phyloP scores from a whole-genome alignment of 139 green algal genomes.

The Picochlorum sp. region DNA sequence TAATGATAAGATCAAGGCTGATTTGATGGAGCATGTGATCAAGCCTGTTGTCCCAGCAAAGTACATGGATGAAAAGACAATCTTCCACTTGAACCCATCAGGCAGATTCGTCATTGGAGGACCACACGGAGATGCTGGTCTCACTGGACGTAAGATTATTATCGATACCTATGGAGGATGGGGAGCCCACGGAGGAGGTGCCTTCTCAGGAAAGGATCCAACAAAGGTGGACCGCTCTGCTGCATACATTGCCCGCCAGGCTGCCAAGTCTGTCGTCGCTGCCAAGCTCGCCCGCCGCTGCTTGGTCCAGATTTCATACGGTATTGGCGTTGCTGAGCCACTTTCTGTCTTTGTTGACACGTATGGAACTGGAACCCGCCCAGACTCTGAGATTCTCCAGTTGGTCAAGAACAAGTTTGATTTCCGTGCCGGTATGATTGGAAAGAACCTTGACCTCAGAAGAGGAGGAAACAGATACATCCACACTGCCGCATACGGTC shows the following conservation, averaged over 20 bases:
- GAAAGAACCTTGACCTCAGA: conserved; percentile 86
- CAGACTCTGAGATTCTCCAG: conserved; percentile 85
- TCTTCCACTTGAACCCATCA: conserved; percentile 99
- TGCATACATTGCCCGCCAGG: conserved; percentile 98
- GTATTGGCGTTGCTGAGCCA: conserved; percentile 93
- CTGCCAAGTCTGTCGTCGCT: conserved; percentile 95
- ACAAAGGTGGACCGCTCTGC: conserved; percentile 81
- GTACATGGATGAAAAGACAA: conserved; percentile 99
- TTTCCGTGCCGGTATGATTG: conserved; percentile 91
- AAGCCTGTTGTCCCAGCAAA: conserved; percentile 94
- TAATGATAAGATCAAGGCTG: conserved; percentile 93
- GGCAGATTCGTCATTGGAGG: conserved; percentile 97
- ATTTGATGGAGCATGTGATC: conserved; percentile 98
- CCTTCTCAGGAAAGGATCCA: conserved; percentile 94
- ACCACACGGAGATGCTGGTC: conserved; percentile 92
- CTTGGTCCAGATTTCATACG: conserved; percentile 89
- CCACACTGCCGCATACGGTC: conserved; percentile 92
- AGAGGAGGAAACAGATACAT: conserved; percentile 84
- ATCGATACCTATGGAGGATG: conserved; percentile 99
- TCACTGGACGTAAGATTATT: conserved; percentile 99
- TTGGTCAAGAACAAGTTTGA: conserved; percentile 77
- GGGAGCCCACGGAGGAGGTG: conserved; percentile 95
- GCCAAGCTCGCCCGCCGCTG: conserved; percentile 72
- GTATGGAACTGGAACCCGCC: conserved; percentile 88
- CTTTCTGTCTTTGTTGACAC: conserved; percentile 96